Evolutionary conservation across 75 land plant genomes (phyloP).

Genomic region (Cupressus sempervirens): DNA sequence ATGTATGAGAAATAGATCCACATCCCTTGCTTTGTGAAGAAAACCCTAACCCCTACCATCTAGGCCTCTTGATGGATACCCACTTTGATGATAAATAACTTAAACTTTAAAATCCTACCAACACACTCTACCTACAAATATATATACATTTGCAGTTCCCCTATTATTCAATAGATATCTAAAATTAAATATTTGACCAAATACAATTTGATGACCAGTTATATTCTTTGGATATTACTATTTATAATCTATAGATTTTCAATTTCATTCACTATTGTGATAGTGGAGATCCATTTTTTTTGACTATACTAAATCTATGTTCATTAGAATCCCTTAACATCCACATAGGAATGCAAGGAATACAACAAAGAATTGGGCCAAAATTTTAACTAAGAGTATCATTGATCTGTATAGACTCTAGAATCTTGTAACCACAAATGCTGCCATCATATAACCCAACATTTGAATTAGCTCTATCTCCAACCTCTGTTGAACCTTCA

Average conservation of each 20-base stretch:
- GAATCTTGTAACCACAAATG: neutral
- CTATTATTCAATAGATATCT: no score
- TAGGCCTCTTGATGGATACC: constrained; percentile 15
- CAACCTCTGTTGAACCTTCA: neutral
- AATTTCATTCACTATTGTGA: no score
- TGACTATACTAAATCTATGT: no score
- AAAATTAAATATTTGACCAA: no score
- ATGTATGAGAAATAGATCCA: no score
- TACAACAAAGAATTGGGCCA: neutral
- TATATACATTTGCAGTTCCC: neutral
- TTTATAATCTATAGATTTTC: no score
- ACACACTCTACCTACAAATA: neutral
- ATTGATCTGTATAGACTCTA: neutral
- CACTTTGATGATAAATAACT: neutral
- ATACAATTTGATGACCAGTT: no score
- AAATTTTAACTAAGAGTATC: neutral
- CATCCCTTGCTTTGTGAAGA: no score
- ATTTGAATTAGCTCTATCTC: neutral
- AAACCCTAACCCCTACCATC: no score
- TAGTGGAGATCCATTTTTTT: no score
- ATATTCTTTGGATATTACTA: no score
- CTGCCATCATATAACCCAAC: neutral
- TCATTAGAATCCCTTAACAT: neutral
- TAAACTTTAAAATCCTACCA: neutral
- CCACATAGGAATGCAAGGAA: neutral